Conservation (phyloP, 306 rosid species). For the Begonia loranthoides region DNA sequence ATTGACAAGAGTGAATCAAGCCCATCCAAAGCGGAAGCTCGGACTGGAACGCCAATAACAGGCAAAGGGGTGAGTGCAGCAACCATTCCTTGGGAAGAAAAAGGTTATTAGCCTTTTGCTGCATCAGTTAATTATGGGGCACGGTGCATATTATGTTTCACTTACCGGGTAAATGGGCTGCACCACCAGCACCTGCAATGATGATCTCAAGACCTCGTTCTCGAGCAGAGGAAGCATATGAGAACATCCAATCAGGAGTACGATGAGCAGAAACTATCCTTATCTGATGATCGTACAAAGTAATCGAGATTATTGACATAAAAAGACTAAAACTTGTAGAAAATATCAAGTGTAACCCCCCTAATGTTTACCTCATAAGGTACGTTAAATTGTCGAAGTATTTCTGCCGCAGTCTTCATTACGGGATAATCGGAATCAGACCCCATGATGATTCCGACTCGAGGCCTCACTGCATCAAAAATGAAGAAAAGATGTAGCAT, state of each 20-base stretch:
- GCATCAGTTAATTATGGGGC: no score
- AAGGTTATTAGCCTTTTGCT: background rate
- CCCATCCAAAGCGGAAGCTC: conserved; percentile 69
- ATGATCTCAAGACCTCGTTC: conserved; percentile 65
- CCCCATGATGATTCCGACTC: conserved; percentile 86
- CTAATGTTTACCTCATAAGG: conserved; percentile 47
- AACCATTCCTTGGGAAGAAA: conserved; percentile 53
- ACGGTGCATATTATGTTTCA: conserved; percentile 9
- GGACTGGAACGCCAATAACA: conserved; percentile 84
- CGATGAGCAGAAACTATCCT: conserved; percentile 83
- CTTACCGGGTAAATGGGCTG: conserved; percentile 87
- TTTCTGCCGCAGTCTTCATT: conserved; percentile 78
- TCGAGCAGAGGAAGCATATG: conserved; percentile 55
- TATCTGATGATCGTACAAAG: conserved; percentile 33
- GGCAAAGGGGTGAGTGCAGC: conserved; percentile 75
- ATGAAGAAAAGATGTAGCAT: no score
- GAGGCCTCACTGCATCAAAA: conserved; percentile 28
- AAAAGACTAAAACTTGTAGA: no score
- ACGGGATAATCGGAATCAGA: conserved; percentile 89
- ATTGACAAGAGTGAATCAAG: conserved; percentile 79
- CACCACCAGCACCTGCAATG: conserved; percentile 96
- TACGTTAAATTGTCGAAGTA: conserved; percentile 53
- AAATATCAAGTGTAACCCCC: background rate
- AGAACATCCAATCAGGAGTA: conserved; percentile 69
- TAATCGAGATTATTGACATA: no score